A percentile compares a stretch with the other conserved stretches of the same genome.
phyloP scores from a whole-genome alignment of 2,329 filamentous ascomycete genomes.

The Aspergillus vadensis region DNA sequence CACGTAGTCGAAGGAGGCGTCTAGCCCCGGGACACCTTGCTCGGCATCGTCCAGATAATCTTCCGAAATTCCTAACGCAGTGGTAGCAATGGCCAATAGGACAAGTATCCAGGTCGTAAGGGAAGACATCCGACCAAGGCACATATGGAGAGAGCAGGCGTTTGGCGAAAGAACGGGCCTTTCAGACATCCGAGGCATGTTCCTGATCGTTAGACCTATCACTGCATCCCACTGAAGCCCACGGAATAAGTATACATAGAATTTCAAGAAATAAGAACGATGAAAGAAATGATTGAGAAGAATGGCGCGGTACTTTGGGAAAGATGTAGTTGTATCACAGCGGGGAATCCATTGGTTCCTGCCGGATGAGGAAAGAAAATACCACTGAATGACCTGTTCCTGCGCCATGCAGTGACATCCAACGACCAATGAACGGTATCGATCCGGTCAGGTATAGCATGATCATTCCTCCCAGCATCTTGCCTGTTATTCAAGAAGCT shows the following conservation, averaged over 20 bases:
- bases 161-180: not conserved
- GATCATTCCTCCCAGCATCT: not conserved
- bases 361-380: conserved; percentile 13
- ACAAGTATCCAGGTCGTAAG: not conserved
- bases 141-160: not conserved
- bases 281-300: no score
- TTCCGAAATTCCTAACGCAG: not conserved
- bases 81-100: not conserved
- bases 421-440: not conserved
- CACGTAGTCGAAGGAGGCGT: conserved; percentile 32
- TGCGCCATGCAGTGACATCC: not conserved
- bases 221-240: not conserved
- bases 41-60: not conserved
- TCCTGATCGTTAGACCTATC: not conserved
- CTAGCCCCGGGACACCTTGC: conserved; percentile 13
- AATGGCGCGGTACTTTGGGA: not conserved
- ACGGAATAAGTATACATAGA: not conserved
- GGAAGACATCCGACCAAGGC: not conserved
- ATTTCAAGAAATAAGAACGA: not conserved
- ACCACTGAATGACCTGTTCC: not conserved
- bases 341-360: conserved; percentile 8
- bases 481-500: not conserved
- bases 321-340: not conserved
- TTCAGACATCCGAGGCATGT: not conserved
- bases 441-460: not conserved